Evolutionary conservation across 192 early-diverging fungal genomes (phyloP).

Genomic region (Backusella tarrabulga): DNA sequence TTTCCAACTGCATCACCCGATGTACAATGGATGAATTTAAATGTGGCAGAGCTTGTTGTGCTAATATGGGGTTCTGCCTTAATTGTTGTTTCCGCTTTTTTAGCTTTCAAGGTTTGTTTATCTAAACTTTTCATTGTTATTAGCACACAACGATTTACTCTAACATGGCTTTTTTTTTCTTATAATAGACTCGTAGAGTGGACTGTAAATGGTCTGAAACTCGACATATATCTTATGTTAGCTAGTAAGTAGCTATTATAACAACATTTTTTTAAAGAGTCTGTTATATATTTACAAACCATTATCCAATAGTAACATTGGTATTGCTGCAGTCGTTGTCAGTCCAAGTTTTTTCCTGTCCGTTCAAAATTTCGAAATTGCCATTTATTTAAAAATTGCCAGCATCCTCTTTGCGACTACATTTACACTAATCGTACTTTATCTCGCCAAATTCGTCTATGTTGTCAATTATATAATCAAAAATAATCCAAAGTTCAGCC

Average conservation of each 20-base stretch:
- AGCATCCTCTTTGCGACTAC: constrained; percentile 12
- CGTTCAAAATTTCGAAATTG: constrained; percentile 1
- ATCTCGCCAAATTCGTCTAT: constrained; percentile 11
- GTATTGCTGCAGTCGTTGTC: constrained; percentile 7
- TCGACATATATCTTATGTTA: constrained; percentile 46
- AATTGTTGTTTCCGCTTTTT: constrained; percentile 25
- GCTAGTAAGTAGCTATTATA: constrained; percentile 38
- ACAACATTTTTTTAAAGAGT: not conserved
- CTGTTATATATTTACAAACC: not conserved
- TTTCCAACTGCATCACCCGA: constrained; percentile 20
- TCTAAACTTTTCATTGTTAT: not conserved
- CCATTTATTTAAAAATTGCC: constrained; percentile 18
- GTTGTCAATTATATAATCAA: not conserved
- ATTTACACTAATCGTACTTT: constrained; percentile 21
- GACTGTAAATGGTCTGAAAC: constrained; percentile 45
- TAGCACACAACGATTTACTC: not conserved
- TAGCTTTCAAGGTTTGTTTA: constrained; percentile 38
- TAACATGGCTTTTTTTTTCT: not conserved
- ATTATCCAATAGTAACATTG: constrained; percentile 8
- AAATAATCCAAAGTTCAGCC: not conserved
- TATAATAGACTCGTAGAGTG: constrained; percentile 37
- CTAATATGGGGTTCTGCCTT: constrained; percentile 3
- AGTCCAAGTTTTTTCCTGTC: constrained; percentile 19
- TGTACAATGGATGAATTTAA: constrained; percentile 19
- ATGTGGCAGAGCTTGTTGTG: constrained; percentile 25